Conservation (phyloP, 129 eudicot genomes). For the Logfia minima region DNA sequence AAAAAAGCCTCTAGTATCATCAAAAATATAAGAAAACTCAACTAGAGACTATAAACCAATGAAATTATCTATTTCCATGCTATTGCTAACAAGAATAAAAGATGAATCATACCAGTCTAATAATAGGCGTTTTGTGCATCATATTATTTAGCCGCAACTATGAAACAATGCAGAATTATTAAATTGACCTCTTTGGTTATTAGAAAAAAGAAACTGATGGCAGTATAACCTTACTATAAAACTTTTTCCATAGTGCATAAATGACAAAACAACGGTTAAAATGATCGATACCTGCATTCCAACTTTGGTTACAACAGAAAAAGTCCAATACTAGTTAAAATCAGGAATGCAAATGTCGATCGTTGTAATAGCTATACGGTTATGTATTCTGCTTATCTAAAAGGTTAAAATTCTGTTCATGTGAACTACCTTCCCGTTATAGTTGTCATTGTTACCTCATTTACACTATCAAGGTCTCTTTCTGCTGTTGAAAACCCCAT, state of each 20-base stretch:
- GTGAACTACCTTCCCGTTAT: conserved; percentile 33
- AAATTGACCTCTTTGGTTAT: too few relatives aligned
- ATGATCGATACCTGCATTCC: conserved; percentile 31
- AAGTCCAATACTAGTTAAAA: not conserved
- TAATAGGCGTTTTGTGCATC: too few relatives aligned
- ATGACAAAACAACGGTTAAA: conserved; percentile 9
- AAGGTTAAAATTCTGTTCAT: not conserved
- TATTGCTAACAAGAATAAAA: too few relatives aligned
- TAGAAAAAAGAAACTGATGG: not conserved
- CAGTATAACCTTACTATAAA: not conserved
- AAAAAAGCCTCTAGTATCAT: too few relatives aligned
- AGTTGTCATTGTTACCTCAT: conserved; percentile 43
- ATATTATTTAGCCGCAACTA: too few relatives aligned
- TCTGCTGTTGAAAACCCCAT: conserved; percentile 35
- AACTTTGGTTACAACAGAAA: not conserved
- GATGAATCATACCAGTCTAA: too few relatives aligned
- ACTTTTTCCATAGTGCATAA: not conserved
- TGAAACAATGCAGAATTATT: too few relatives aligned
- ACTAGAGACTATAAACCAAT: too few relatives aligned
- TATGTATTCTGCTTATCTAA: conserved; percentile 24
- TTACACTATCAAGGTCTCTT: conserved; percentile 31
- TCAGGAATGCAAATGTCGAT: conserved; percentile 29
- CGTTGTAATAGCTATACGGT: not conserved
- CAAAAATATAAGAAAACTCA: too few relatives aligned
- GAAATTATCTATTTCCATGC: too few relatives aligned